Evolutionary conservation across 371 early-diverging fungal species (phyloP), one percentile per base, ranked within the genome.

Genomic region (Mucor racemosus): DNA sequence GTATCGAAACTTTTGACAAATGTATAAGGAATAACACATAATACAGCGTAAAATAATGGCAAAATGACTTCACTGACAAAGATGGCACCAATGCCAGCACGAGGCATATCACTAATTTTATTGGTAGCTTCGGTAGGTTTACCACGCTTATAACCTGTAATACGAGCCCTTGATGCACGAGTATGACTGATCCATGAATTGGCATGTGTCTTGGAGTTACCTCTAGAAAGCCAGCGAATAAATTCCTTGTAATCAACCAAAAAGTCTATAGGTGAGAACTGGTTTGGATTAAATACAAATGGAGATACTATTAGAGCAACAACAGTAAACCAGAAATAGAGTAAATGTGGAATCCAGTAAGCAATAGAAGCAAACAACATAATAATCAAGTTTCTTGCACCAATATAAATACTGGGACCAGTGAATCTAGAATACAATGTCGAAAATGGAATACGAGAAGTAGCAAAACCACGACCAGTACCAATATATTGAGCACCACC

Each of bases 401-500:
- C 95, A 64, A 91, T 78, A 70, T 94, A 93, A 60, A 95, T 90
- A 53, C 91, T 90, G 8, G 93, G 85, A 21, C 87, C 86, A 0
- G 94, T 86, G 65, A 95, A 96, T 4, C 92, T 85, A 26, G 91
- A 89, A 64, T 90, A 95, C 21, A 95, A 84, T 5, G 85, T 74
- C 3, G 87, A 76, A 72, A 96, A 95, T n/a, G 91, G 87, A 11
- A 89, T 74, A 10, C 95, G 90, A 5, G 94, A 85, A 0, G 95
- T 96, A 5, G 95, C 94, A 71, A 96, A 93, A n/a, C 94, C 94
- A 74, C 97, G 92, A 0, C 97, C 97, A 0, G 95, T 93, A 33
- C 90, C 91, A 65, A 94, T 93, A 68, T 95, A 96, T 9, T 90
- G 88, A n/a, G 94, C 93, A 8, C 94, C 94, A 62, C 95, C 94